Conservation (phyloP, 2,329 filamentous ascomycete species). For the Cytospora piceicola region DNA sequence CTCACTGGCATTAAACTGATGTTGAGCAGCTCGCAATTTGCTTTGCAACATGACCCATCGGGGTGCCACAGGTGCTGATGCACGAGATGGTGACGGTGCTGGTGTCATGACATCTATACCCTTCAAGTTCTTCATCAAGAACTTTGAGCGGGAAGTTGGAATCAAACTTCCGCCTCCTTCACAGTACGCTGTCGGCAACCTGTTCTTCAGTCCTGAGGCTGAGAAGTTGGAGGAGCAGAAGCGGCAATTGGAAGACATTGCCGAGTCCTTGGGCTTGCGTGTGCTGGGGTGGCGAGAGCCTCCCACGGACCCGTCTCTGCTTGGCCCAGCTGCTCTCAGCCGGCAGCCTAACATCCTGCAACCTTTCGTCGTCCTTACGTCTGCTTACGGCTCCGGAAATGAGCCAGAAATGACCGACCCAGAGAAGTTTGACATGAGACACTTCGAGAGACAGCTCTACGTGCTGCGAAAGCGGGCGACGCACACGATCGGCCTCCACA, state of each 20-base stretch:
- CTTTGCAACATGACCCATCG: slow-evolving; percentile 99
- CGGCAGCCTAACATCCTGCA: slow-evolving; percentile 95
- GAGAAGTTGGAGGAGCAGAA: slow-evolving; percentile 90
- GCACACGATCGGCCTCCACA: slow-evolving; percentile 91
- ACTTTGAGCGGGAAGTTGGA: slow-evolving; percentile 89
- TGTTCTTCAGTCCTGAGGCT: slow-evolving; percentile 98
- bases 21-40: slow-evolving; percentile 74
- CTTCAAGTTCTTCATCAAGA: slow-evolving; percentile 98
- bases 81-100: slow-evolving; percentile 95
- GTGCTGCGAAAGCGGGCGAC: slow-evolving; percentile 93
- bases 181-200: slow-evolving; percentile 95
- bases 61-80: slow-evolving; percentile 96
- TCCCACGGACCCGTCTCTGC: slow-evolving; percentile 87
- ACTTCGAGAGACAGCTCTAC: slow-evolving; percentile 92
- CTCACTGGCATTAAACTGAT: slow-evolving; percentile 19
- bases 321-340: slow-evolving; percentile 90
- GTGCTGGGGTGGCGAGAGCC: slow-evolving; percentile 97
- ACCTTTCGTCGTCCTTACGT: slow-evolving; percentile 88
- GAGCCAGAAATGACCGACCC: slow-evolving; percentile 79
- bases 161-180: slow-evolving; percentile 85
- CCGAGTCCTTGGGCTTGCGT: slow-evolving; percentile 82
- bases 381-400: slow-evolving; percentile 80
- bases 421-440: slow-evolving; percentile 78
- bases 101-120: slow-evolving; percentile 99
- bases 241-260: slow-evolving; percentile 90